phyloP scores from a whole-genome alignment of 805 yeast species.

The Saccharomycopsis synnaedendra region DNA sequence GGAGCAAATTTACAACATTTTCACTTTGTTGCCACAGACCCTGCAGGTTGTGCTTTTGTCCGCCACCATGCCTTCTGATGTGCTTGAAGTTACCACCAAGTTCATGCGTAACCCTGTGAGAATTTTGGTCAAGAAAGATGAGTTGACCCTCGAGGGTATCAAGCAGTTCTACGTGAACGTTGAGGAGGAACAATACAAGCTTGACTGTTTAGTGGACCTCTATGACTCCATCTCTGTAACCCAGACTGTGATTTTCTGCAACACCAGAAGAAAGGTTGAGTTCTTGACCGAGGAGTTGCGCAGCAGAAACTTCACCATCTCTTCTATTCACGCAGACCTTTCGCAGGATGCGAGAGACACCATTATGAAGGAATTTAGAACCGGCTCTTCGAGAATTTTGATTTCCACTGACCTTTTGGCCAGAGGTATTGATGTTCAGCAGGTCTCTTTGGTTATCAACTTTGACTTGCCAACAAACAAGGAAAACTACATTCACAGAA shows the following conservation, averaged over 20 bases:
- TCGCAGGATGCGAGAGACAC: slow-evolving; percentile 89
- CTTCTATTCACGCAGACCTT: slow-evolving; percentile 96
- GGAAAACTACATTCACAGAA: slow-evolving; percentile 94
- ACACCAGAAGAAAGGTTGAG: slow-evolving; percentile 91
- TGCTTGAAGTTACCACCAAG: slow-evolving; percentile 81
- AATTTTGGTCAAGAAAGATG: slow-evolving; percentile 90
- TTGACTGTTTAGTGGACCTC: slow-evolving; percentile 87
- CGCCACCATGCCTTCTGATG: slow-evolving; percentile 90
- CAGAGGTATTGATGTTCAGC: slow-evolving; percentile 97
- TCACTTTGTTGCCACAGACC: slow-evolving; percentile 69
- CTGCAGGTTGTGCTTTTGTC: slow-evolving; percentile 90
- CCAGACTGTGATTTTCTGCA: slow-evolving; percentile 96
- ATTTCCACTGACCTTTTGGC: slow-evolving; percentile 98
- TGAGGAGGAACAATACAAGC: slow-evolving; percentile 88
- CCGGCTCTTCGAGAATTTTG: slow-evolving; percentile 85
- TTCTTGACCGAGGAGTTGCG: slow-evolving; percentile 75
- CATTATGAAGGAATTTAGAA: slow-evolving; percentile 92
- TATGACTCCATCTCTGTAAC: slow-evolving; percentile 93
- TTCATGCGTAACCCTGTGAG: slow-evolving; percentile 91
- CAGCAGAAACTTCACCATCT: slow-evolving; percentile 78
- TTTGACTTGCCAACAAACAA: slow-evolving; percentile 88
- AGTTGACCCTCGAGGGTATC: slow-evolving; percentile 87
- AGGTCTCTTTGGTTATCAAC: slow-evolving; percentile 90
- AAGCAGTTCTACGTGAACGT: slow-evolving; percentile 86
- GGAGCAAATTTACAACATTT: slow-evolving; percentile 89